phyloP scores from a whole-genome alignment of 495 filamentous ascomycete species.

The Parathielavia hyrcaniae region DNA sequence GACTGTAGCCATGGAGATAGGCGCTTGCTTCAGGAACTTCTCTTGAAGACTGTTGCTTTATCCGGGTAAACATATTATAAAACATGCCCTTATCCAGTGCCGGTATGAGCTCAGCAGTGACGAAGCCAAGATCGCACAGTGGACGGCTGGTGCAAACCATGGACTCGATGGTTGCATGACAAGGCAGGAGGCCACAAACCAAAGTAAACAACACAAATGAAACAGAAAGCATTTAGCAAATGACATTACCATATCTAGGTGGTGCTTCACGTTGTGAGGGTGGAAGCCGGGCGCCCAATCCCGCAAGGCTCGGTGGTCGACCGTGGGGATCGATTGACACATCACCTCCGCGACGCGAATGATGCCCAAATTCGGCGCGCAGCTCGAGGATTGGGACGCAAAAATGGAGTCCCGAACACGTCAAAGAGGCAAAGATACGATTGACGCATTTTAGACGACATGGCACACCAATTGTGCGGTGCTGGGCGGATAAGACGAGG shows the following conservation, averaged over 20 bases:
- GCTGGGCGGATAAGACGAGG: slow-evolving; percentile 14
- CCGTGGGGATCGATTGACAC: slow-evolving; percentile 18
- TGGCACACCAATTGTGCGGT: not conserved
- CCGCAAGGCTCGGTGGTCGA: slow-evolving; percentile 8
- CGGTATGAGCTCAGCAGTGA: too few species aligned
- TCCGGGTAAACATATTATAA: too few species aligned
- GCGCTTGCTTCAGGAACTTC: too few species aligned
- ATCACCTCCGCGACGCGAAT: slow-evolving; percentile 15
- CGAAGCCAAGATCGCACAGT: too few species aligned
- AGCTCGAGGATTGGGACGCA: not conserved
- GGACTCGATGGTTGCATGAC: too few species aligned
- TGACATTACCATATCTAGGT: not conserved
- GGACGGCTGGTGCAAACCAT: too few species aligned
- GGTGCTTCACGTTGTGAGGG: not conserved
- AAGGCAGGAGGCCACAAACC: not conserved
- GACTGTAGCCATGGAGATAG: too few species aligned
- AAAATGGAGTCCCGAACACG: slow-evolving; percentile 1
- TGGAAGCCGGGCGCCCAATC: not conserved
- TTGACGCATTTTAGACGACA: not conserved
- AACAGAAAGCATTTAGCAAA: not conserved
- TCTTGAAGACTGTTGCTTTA: too few species aligned
- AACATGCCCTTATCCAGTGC: too few species aligned
- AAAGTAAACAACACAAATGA: too few species aligned
- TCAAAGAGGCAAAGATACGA: not conserved
- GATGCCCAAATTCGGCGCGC: slow-evolving; percentile 9